Base-by-base conservation (phyloP, 805 yeast species). In the Candida tibetensis region DNA sequence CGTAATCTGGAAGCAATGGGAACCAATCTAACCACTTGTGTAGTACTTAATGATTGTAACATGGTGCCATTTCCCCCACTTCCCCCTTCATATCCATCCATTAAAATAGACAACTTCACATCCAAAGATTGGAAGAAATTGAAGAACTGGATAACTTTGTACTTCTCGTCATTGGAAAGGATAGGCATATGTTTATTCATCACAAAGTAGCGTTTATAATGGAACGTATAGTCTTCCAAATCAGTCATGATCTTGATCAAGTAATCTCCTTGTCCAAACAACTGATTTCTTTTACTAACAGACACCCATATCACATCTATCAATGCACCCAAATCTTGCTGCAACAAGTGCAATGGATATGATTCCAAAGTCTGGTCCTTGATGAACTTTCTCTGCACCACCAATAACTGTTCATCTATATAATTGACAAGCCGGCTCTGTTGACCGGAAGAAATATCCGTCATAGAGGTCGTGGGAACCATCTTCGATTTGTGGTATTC, bases 241-340 rank as follows among this genome's bases (percentile, higher is more conserved):
- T 83, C 89, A 34, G 84, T 87, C 34, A 86, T 75, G 2, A 85
- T 69, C 28, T 72, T 70, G 17, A 86, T 62, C 13, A 83, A 57
- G 47, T 82, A 83, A 36, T 79, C 78, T 0, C 74, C 66, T 54
- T 82, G 90, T 1, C 85, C 86, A 51, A 76, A 76, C 6, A 62
- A 46, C n/a, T 35, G 40, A 13, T 45, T 48, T 22, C 53, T 37
- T 19, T 45, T 45, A 22, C 48, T 41, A 2, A 82, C 65, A 0
- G 88, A 79, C 39, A 71, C 73, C 86, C 87, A 81, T 4, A 85
- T 58, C 28, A 85, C 64, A 32, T 73, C 77, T 3, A 82, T 48
- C 2, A 83, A 55, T 5, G 63, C 57, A 27, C 66, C 64, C 17
- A 82, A 49, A 29, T 80, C 85, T 0, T 37, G 45, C 1, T 76